Evolutionary conservation across 1,284 basidiomycete species (phyloP), one percentile per base, ranked within the genome.

Genomic region (Ustilago shanxiensis): DNA sequence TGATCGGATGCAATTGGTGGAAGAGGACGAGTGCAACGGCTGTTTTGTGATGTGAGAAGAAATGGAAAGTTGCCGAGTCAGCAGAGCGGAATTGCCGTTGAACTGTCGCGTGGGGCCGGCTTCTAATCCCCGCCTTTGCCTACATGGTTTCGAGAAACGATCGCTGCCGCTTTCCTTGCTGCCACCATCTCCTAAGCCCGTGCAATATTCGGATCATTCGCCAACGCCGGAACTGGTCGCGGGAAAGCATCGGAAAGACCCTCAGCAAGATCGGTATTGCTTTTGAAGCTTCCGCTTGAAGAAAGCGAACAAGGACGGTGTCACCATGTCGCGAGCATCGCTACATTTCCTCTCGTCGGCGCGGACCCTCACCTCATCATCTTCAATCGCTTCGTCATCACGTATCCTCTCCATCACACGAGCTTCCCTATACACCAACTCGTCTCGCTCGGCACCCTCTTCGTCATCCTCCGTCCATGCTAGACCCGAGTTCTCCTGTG

Each of bases 401-500:
- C 28, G 18, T 7, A 14, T 22, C 37, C 13, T 45, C 18, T 24
- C 29, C 28, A 41, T 8, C 52, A 13, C 16, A 37, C 54, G 51
- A 29, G 31, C 67, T 3, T 47, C 18, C 16, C 24, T 60, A 2
- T 55, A 66, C 45, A 45, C 60, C 9, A 59, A 29, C 3, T n/a
- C 60, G 1, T n/a, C 58, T 1, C 47, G 26, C 47, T 29, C 44
- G 1, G 41, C 24, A 10, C 20, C 66, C 8, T 51, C 62, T 0
- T 66, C 44, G 29, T 39, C 56, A 9, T 35, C 53, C 10, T 72
- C 65, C 7, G 51, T 55, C 28, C n/a, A 60, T 7, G 50, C 41
- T 10, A 53, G 31, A 33, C 60, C 76, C 14, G 68, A 80, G 20
- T 80, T 85, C 62, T 79, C 83, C 0, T 85, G 84, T 57, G 71